phyloP scores from a whole-genome alignment of 331 rosid species.

The Telfairia occidentalis region DNA sequence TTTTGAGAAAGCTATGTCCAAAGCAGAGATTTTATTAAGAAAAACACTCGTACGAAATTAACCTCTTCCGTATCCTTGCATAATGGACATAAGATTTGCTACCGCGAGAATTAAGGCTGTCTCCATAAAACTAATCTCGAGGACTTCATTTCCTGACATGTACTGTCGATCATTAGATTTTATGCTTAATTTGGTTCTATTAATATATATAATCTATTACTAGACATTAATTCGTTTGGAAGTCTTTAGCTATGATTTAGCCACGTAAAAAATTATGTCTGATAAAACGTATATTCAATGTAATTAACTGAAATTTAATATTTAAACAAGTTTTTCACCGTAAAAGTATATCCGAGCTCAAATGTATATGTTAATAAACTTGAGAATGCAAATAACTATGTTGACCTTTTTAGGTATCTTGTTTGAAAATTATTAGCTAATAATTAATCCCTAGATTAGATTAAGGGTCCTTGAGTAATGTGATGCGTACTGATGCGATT shows the following conservation, averaged over 20 bases:
- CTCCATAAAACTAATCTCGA: constrained; percentile 25
- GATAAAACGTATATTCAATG: neutral
- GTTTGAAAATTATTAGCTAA: no score
- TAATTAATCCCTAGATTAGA: neutral
- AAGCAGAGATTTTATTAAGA: constrained; percentile 14
- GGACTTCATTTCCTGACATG: constrained; percentile 12
- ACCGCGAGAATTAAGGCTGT: constrained; percentile 4
- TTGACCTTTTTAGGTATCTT: no score
- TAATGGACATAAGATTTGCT: neutral
- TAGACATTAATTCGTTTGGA: neutral
- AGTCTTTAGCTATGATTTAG: neutral
- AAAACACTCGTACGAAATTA: no score
- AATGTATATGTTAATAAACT: neutral
- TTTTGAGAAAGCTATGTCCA: constrained; percentile 12
- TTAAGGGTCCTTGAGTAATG: neutral
- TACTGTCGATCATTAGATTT: neutral
- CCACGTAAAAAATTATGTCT: neutral
- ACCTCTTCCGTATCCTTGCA: neutral
- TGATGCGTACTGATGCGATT: neutral
- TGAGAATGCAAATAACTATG: neutral
- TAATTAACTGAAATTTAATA: neutral
- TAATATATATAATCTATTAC: neutral
- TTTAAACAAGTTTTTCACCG: neutral
- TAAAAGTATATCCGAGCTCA: neutral
- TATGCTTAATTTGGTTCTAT: neutral